Evolutionary conservation across 768 basidiomycete species (phyloP), one percentile per base, ranked within the genome.

Genomic region (Guyanaporus albipodus): DNA sequence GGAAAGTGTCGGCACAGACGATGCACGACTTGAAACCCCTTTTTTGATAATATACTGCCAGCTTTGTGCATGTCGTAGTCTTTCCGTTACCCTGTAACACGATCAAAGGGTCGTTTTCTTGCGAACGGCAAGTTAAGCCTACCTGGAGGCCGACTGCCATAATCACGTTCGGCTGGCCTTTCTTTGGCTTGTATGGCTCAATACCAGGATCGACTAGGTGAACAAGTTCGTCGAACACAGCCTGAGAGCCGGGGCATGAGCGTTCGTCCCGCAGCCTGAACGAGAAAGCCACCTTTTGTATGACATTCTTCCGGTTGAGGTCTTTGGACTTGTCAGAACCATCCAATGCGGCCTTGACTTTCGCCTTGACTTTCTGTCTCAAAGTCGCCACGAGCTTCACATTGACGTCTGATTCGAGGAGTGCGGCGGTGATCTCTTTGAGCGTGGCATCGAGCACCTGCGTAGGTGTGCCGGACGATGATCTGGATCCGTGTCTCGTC

Each of bases 71-170:
- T 32, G 95, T 97, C 18, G 96, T 99, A 5, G 96, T 99, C 75
- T 99, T 99, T 34, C 96, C 96, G 43, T 95, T 96, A 40, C 93
- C 93, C 91, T 95, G 57, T 31, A 33, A 38, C 26, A 42, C 17
- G 38, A n/a, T 57, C 46, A 44, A 36, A 14, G 44, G 37, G 27
- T 14, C 38, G 17, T 26, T 17, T 37, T 11, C 29, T n/a, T n/a
- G 21, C 17, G 37, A 21, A 21, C 19, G 27, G 23, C n/a, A 45
- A 43, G 29, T 29, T 17, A 29, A 35, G 62, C 76, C 50, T 56
- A 89, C 91, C 77, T 96, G 93, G 33, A 97, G 79, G 67, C 93
- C 93, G 50, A 97, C 93, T 29, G 91, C 91, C 96, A 99, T 99
- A 48, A 99, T 82, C 6, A 99, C 85, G 70, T 95, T 95, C 3